These are phyloP conservation scores for Phragmites australis DNA, from an alignment of 176 grass and related monocot genomes.

Conservation along the genomic window DNA sequence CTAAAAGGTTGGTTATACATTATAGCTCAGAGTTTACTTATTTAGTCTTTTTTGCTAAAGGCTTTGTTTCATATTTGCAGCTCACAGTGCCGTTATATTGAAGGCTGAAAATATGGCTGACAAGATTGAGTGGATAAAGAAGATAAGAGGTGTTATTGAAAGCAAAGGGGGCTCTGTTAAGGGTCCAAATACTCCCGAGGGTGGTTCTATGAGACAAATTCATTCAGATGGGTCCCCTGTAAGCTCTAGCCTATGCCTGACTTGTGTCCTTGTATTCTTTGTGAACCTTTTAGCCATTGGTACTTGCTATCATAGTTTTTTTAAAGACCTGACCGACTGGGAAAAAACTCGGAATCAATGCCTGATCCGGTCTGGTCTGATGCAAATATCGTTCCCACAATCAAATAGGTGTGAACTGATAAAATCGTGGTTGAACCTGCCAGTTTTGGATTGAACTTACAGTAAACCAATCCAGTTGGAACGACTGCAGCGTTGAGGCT, in stretches of 20 bases:
- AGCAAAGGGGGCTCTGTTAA: slow-evolving; percentile 69
- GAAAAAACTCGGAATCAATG: not conserved
- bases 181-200: slow-evolving; percentile 65
- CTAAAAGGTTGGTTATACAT: slow-evolving; percentile 66
- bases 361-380: not conserved
- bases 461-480: not conserved
- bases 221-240: slow-evolving; percentile 97
- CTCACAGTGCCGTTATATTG: slow-evolving; percentile 81
- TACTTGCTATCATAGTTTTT: not conserved
- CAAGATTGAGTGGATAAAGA: slow-evolving; percentile 89
- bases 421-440: not conserved
- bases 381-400: not conserved
- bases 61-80: slow-evolving; percentile 57
- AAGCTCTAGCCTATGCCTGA: slow-evolving; percentile 38
- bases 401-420: not conserved
- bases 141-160: slow-evolving; percentile 75
- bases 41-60: slow-evolving; percentile 20
- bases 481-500: not conserved
- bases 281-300: not conserved
- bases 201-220: slow-evolving; percentile 81
- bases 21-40: not conserved
- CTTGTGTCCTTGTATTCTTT: not conserved
- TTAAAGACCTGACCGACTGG: not conserved
- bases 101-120: slow-evolving; percentile 94
- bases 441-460: not conserved